Evolutionary conservation across 805 yeast species (phyloP).

Genomic region (Candida stauntonica): DNA sequence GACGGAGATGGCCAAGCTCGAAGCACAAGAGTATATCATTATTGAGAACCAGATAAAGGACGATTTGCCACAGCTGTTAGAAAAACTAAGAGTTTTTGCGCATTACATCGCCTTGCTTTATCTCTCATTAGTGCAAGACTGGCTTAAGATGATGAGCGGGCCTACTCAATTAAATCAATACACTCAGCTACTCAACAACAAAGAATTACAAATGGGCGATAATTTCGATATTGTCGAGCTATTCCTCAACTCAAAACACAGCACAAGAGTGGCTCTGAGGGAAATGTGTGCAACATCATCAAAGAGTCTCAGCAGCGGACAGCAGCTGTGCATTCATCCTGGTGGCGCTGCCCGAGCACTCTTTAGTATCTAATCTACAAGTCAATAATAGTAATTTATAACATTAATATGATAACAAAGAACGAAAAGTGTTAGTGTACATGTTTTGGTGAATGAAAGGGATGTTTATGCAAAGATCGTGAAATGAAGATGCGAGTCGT

Average conservation of each 20-base stretch:
- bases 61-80: constrained; percentile 30
- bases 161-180: constrained; percentile 25
- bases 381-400: no score
- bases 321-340: constrained; percentile 16
- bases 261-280: constrained; percentile 28
- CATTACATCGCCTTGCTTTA: constrained; percentile 23
- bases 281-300: constrained; percentile 21
- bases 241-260: constrained; percentile 28
- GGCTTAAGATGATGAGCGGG: constrained; percentile 32
- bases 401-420: no score
- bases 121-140: constrained; percentile 24
- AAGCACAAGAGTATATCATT: constrained; percentile 21
- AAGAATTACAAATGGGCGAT: constrained; percentile 25
- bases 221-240: constrained; percentile 35
- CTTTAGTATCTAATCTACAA: constrained; percentile 19
- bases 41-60: constrained; percentile 26
- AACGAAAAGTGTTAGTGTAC: no score
- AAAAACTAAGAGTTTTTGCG: constrained; percentile 10
- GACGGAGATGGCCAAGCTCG: constrained; percentile 4
- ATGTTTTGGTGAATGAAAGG: no score
- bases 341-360: constrained; percentile 21
- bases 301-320: no score
- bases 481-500: neutral
- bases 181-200: constrained; percentile 15
- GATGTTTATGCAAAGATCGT: neutral